Conservation (phyloP, 805 yeast species). For the Saturnispora hagleri region DNA sequence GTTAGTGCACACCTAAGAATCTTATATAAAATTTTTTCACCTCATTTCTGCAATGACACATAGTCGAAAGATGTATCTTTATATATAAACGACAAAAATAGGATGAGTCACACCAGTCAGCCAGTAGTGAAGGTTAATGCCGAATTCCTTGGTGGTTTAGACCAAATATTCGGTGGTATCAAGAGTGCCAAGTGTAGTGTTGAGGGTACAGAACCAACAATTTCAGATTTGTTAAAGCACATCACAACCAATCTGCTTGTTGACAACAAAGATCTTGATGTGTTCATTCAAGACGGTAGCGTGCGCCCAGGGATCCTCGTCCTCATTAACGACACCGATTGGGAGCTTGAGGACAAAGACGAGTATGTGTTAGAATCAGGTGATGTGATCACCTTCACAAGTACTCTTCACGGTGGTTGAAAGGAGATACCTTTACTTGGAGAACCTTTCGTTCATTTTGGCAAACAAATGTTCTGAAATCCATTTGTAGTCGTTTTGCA, state of each 20-base stretch:
- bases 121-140: slow-evolving; percentile 29
- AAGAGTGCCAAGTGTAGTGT: slow-evolving; percentile 39
- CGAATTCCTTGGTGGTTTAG: slow-evolving; percentile 70
- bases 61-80: neutral
- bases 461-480: slow-evolving; percentile 39
- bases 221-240: slow-evolving; percentile 45
- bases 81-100: neutral
- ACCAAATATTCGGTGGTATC: slow-evolving; percentile 58
- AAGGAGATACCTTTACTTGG: neutral
- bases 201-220: slow-evolving; percentile 27
- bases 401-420: slow-evolving; percentile 92
- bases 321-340: slow-evolving; percentile 86
- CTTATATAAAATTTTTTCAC: neutral
- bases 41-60: neutral
- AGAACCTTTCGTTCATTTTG: slow-evolving; percentile 25
- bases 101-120: slow-evolving; percentile 1
- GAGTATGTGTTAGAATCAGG: slow-evolving; percentile 66
- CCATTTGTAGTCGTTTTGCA: slow-evolving; percentile 57
- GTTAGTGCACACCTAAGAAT: neutral
- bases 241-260: slow-evolving; percentile 47
- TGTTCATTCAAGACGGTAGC: slow-evolving; percentile 73
- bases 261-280: slow-evolving; percentile 54
- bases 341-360: slow-evolving; percentile 92
- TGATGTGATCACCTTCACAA: slow-evolving; percentile 79
- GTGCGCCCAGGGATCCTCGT: slow-evolving; percentile 91